phyloP scores from a whole-genome alignment of 2,329 filamentous ascomycete species.

The Aspergillus cejpii region DNA sequence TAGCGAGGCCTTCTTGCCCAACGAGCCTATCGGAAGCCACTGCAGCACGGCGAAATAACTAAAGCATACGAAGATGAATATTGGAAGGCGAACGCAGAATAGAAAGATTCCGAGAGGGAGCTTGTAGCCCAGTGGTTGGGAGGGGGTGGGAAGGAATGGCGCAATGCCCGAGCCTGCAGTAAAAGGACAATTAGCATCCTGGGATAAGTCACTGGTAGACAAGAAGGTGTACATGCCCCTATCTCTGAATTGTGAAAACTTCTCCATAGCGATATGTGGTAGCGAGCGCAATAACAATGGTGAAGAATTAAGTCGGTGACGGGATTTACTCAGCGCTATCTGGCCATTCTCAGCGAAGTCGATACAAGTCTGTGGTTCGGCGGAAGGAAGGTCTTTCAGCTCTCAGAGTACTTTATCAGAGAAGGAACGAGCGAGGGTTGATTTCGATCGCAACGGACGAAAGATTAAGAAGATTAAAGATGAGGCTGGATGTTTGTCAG shows the following conservation, averaged over 20 bases:
- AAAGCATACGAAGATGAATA: constrained; percentile 62
- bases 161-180: constrained; percentile 84
- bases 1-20: constrained; percentile 72
- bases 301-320: not conserved
- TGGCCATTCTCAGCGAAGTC: not conserved
- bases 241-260: constrained; percentile 88
- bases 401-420: not conserved
- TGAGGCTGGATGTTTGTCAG: not conserved
- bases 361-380: not conserved
- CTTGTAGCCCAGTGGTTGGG: constrained; percentile 57
- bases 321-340: not conserved
- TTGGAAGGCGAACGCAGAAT: constrained; percentile 71
- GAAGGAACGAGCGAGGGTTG: not conserved
- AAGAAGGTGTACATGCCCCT: constrained; percentile 53
- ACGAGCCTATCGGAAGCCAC: constrained; percentile 64
- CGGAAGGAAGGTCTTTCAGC: not conserved
- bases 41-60: constrained; percentile 77
- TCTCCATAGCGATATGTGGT: constrained; percentile 61
- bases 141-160: constrained; percentile 79
- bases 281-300: not conserved
- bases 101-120: constrained; percentile 62
- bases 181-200: constrained; percentile 1
- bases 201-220: not conserved
- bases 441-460: not conserved
- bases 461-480: not conserved